Conservation (phyloP, 2,329 filamentous ascomycete genomes). For the Zymoseptoria ardabiliae region DNA sequence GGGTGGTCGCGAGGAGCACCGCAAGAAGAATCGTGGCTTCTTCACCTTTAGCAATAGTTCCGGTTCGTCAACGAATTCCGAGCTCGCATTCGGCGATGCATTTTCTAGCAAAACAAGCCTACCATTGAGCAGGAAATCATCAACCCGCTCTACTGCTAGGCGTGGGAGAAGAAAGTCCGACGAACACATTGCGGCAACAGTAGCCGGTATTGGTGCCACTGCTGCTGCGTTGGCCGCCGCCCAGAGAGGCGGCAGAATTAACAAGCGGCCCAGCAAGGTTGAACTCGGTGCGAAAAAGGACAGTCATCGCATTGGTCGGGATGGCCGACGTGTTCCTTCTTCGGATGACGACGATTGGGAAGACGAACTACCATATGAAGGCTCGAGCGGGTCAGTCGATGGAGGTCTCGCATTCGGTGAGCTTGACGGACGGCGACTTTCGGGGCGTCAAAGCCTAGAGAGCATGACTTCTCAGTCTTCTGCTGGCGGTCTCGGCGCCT, state of each 20-base stretch:
- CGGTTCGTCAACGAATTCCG: slow-evolving; percentile 40
- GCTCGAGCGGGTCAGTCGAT: slow-evolving; percentile 46
- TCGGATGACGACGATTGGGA: slow-evolving; percentile 53
- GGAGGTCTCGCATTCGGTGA: slow-evolving; percentile 57
- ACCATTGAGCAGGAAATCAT: slow-evolving; percentile 18
- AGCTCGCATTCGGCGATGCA: slow-evolving; percentile 40
- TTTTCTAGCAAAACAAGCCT: slow-evolving; percentile 16
- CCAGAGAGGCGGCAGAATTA: slow-evolving; percentile 27
- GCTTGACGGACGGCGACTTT: slow-evolving; percentile 29
- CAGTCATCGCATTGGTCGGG: slow-evolving; percentile 4
- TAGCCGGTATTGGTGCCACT: slow-evolving; percentile 42
- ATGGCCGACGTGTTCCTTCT: slow-evolving; percentile 7
- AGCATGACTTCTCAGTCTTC: slow-evolving; percentile 49
- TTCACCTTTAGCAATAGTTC: slow-evolving; percentile 43
- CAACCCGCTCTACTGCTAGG: slow-evolving; percentile 11
- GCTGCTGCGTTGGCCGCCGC: slow-evolving; percentile 42
- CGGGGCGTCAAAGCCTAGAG: slow-evolving; percentile 41
- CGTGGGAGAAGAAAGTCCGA: slow-evolving; percentile 34
- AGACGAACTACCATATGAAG: slow-evolving; percentile 45
- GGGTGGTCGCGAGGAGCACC: slow-evolving; percentile 10
- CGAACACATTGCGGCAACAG: slow-evolving; percentile 40
- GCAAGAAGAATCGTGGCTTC: slow-evolving; percentile 38
- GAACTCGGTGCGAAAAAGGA: slow-evolving; percentile 21
- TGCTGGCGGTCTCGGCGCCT: slow-evolving; percentile 40
- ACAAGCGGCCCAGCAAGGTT: slow-evolving; percentile 20